Base-by-base conservation (phyloP, 2,329 filamentous ascomycete species). In the Neofusicoccum sp. region DNA sequence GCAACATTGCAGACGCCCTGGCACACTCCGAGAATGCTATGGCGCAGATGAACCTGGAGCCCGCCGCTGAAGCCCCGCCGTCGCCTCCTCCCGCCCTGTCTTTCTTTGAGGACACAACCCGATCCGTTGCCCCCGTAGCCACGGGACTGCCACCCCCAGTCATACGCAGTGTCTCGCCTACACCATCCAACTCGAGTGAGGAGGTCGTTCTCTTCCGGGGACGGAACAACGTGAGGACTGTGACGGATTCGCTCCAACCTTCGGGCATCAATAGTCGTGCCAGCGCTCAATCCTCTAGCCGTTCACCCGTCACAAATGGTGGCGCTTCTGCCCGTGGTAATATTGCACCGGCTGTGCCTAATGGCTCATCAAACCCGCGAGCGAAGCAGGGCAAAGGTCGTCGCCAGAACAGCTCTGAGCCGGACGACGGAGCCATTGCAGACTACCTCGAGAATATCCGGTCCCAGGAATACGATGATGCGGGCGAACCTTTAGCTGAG, bases 361-460 rank as follows among this genome's bases (percentile, higher is more conserved):
- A n/a, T 16, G 5, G 11, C 6, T 6, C 52, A 44, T 33, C 54
- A 9, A n/a, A 22, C 22, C 39, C 28, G 34, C 29, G 28, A 8
- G 34, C 41, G 11, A 16, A 44, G 16, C 22, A 2, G 7, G 14
- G 6, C 52, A 44, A 16, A 2, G 6, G 29, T 11, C 28, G 12
- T n/a, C 41, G 14, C 12, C 11, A 58, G 29, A 16, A 6, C 54
- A 39, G 22, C 6, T 34, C 48, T 8, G 34, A 58, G 3, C 61
- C 39, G 6, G 83, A 88, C 16, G 85, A 87, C 43, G 84, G 81
- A 1, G 79, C 87, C 45, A 77, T 88, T 68, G 84, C 85, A 1
- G 90, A 93, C 70, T 93, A 93, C 68, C 88, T 92, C 70, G 83
- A 85, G 47, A 91, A 92, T 65, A 81, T 91, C 69, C 76, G 76